Conservation (phyloP, 2,329 filamentous ascomycete genomes). For the Hypoxylon rubiginosum region DNA sequence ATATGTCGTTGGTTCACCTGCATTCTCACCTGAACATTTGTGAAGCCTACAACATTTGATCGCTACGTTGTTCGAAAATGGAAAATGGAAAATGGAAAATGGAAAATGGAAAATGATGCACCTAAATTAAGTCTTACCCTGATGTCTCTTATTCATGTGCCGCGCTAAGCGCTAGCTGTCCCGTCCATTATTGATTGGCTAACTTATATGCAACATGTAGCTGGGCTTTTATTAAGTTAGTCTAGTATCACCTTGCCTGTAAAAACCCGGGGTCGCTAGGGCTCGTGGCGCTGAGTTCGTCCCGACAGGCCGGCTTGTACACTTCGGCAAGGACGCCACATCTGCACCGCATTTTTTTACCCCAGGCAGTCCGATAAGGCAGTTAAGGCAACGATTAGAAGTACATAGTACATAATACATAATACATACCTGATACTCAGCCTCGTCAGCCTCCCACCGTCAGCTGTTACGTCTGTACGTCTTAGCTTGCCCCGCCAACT, state of each 20-base stretch:
- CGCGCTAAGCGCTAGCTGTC: constrained; percentile 3
- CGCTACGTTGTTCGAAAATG: neutral
- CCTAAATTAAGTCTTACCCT: neutral
- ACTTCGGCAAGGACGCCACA: constrained; percentile 27
- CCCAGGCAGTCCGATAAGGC: constrained; percentile 2
- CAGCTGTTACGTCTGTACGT: constrained; percentile 18
- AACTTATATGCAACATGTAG: neutral
- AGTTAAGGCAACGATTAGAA: constrained; percentile 6
- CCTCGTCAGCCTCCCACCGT: constrained; percentile 34
- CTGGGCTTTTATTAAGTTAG: neutral
- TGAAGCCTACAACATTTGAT: neutral
- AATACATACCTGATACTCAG: constrained; percentile 18
- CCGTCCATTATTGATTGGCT: neutral
- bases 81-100: too few species aligned
- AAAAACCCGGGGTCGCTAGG: neutral
- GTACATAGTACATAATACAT: neutral
- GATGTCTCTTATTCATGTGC: neutral
- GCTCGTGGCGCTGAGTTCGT: constrained; percentile 7
- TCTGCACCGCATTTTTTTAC: neutral
- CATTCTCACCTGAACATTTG: neutral
- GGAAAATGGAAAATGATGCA: neutral
- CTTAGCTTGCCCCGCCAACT: constrained; percentile 27
- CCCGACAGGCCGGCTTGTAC: constrained; percentile 14
- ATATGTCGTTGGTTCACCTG: neutral
- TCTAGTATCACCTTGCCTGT: neutral